Evolutionary conservation across 345 rosid genomes (phyloP).

Genomic region (Linum usitatissimum): DNA sequence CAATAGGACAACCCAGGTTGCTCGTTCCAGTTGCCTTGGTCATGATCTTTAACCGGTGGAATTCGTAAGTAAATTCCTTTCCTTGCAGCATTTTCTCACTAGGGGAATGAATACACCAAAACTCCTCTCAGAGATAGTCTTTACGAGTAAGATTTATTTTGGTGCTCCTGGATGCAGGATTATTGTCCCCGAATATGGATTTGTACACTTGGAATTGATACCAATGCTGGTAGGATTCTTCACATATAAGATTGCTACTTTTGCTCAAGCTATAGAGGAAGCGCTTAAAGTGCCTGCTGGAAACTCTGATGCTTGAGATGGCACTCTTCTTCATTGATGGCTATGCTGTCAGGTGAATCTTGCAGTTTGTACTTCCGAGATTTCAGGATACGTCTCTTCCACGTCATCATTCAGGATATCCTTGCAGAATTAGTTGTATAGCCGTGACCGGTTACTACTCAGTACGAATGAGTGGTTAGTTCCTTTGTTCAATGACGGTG

Average conservation of each 20-base stretch:
- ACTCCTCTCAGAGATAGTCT: background rate
- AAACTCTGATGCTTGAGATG: background rate
- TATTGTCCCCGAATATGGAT: constrained; percentile 73
- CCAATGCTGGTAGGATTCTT: constrained; percentile 92
- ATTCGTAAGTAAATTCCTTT: constrained; percentile 38
- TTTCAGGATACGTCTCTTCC: no score
- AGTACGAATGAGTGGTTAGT: no score
- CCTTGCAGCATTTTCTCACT: background rate
- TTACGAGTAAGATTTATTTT: background rate
- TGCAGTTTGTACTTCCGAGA: no score
- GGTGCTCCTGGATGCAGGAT: constrained; percentile 38
- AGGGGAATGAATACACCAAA: no score
- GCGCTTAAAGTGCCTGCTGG: constrained; percentile 20
- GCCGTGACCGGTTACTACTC: background rate
- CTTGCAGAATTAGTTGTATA: background rate
- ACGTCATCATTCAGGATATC: background rate
- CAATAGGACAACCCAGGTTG: constrained; percentile 74
- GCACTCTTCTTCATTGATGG: background rate
- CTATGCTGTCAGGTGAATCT: no score
- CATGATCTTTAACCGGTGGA: constrained; percentile 91
- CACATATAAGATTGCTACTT: constrained; percentile 87
- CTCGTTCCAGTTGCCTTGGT: constrained; percentile 81
- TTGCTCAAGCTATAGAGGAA: constrained; percentile 72
- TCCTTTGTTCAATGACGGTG: no score
- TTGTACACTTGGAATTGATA: constrained; percentile 64